phyloP scores from a whole-genome alignment of 768 basidiomycete genomes.

The Leccinellum albellum region DNA sequence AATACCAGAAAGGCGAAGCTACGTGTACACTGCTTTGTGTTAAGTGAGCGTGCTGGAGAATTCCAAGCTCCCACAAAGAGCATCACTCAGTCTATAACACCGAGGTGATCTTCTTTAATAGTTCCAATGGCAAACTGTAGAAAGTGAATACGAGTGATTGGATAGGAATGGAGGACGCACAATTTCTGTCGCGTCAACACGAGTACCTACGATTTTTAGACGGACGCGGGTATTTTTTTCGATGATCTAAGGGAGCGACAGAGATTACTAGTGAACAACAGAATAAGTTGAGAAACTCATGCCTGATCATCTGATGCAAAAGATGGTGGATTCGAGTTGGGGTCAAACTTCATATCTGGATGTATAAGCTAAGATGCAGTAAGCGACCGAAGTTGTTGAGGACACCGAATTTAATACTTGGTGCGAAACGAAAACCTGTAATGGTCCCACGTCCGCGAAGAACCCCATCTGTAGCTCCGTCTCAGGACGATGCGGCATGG shows the following conservation, averaged over 20 bases:
- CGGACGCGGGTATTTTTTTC: constrained; percentile 91
- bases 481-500: background rate
- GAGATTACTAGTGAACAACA: background rate
- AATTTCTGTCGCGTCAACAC: constrained; percentile 97
- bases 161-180: constrained; percentile 43
- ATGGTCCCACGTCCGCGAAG: constrained; percentile 93
- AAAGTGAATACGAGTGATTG: constrained; percentile 1
- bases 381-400: background rate
- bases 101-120: constrained; percentile 97
- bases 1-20: no score
- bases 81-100: constrained; percentile 69
- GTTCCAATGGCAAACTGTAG: constrained; percentile 91
- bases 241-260: constrained; percentile 56
- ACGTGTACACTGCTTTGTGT: no score
- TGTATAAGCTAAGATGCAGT: constrained; percentile 69
- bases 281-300: constrained; percentile 1
- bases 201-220: constrained; percentile 96
- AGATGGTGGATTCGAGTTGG: constrained; percentile 95
- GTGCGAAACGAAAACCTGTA: constrained; percentile 92
- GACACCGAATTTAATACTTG: constrained; percentile 55
- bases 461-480: constrained; percentile 80
- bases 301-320: constrained; percentile 91
- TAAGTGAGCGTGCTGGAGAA: no score
- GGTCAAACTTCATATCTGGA: constrained; percentile 91
- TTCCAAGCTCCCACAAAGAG: no score